Evolutionary conservation across 768 basidiomycete genomes (phyloP), one percentile per base, ranked within the genome.

Genomic region (Boletellus sp.): DNA sequence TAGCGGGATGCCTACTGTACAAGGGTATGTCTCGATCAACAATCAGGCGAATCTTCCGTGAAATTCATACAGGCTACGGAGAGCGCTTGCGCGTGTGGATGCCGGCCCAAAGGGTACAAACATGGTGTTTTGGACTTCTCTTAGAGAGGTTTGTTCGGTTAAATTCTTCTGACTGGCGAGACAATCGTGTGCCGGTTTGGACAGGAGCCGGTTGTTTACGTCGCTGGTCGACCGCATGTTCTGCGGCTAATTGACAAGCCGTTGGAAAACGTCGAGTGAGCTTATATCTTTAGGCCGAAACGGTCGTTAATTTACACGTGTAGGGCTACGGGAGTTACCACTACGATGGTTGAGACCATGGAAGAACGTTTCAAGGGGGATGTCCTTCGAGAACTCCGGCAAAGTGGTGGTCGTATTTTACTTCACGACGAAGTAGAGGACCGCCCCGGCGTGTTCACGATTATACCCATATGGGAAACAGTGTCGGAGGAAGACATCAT

Each of bases 351-450:
- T 3, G 96, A 98, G 67, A 74, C 76, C 24, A 96, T 97, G 90
- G 96, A 98, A 53, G 71, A 80, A 33, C 82, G 73, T 46, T 83
- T 99, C 66, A 95, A 96, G 72, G 78, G 77, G 42, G 96, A 99
- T 60, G 82, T 98, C 11, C 71, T 96, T 7, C 75, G 78, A 3
- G 96, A 99, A 69, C 73, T 94, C n/a, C 75, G 76, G 36, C 71
- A 75, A 26, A 80, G 80, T 32, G 61, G 62, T 55, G 94, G 94
- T 4, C 81, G 90, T 22, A 82, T 99, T 36, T 73, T 99, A 1
- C 78, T 98, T 2, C 96, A 98, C 55, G 95, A 98, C 59, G 95
- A 99, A 70, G 81, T 96, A 6, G 94, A 96, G 66, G 94, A 95
- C 47, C 78, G 87, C 34, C 90, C 94, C 1, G 94, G 94, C 2